Evolutionary conservation across 306 rosid genomes (phyloP).

Genomic region (Sesbania bispinosa): DNA sequence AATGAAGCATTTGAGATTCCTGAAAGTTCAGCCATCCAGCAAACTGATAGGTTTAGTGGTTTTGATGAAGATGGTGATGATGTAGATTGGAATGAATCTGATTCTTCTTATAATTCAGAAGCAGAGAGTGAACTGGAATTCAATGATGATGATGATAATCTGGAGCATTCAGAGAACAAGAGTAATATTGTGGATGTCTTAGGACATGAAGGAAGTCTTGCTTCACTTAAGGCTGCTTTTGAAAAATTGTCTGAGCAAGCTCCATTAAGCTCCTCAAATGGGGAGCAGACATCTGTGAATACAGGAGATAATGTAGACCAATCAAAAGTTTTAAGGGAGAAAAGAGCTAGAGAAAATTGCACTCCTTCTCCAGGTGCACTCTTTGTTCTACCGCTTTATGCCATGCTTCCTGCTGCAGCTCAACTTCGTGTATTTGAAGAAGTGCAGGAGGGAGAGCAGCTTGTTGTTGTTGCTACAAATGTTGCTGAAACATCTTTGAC

Average conservation of each 20-base stretch:
- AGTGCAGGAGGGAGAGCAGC: conserved; percentile 67
- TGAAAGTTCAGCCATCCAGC: conserved; percentile 37
- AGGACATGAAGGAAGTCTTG: conserved; percentile 45
- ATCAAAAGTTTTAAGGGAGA: conserved; percentile 27
- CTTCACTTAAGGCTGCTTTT: conserved; percentile 65
- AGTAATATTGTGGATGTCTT: no score
- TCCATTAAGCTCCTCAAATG: conserved; percentile 26
- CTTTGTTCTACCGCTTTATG: conserved; percentile 78
- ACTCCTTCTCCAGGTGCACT: conserved; percentile 42
- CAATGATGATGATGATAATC: conserved; percentile 30
- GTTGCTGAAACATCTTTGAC: conserved; percentile 93
- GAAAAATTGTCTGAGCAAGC: conserved; percentile 50
- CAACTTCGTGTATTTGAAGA: conserved; percentile 70
- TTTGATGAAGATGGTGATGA: conserved; percentile 49
- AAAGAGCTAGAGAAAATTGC: conserved; percentile 14
- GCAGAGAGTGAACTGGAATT: conserved; percentile 63
- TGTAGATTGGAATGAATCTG: conserved; percentile 35
- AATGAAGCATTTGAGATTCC: conserved; percentile 65
- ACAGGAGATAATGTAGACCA: conserved; percentile 35
- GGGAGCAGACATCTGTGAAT: conserved; percentile 22
- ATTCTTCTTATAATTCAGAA: conserved; percentile 55
- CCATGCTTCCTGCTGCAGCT: conserved; percentile 80
- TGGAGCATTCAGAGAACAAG: conserved; percentile 13
- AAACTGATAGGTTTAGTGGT: conserved; percentile 51
- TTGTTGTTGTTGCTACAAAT: conserved; percentile 78